These are phyloP conservation scores for Lathyrus sativus DNA, from an alignment of 306 rosid species.

Conservation along the genomic window DNA sequence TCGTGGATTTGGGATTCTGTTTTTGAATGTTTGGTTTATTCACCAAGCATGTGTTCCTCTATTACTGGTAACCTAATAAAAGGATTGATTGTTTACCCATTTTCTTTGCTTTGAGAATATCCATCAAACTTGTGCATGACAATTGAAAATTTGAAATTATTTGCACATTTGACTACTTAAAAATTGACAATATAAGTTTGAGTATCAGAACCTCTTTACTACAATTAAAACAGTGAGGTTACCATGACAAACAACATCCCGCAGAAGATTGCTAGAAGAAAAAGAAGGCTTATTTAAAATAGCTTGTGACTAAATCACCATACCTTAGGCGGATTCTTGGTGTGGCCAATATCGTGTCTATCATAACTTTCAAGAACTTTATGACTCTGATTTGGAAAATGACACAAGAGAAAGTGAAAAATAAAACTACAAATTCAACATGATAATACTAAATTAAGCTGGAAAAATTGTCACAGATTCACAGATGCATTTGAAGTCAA, in stretches of 20 bases:
- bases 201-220: background rate
- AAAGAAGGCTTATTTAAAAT: constrained; percentile 6
- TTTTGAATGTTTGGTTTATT: constrained; percentile 16
- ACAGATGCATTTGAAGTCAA: constrained; percentile 30
- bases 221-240: constrained; percentile 23
- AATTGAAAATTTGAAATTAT: constrained; percentile 11
- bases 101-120: constrained; percentile 21
- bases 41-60: constrained; percentile 7
- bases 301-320: constrained; percentile 20
- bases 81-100: background rate
- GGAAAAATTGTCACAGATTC: constrained; percentile 23
- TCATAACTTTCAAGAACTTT: constrained; percentile 46
- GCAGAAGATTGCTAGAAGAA: constrained; percentile 26
- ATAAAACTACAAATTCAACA: constrained; percentile 26
- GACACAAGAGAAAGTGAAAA: constrained; percentile 3
- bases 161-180: constrained; percentile 19
- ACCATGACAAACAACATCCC: constrained; percentile 17
- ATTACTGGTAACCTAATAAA: constrained; percentile 24
- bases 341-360: constrained; percentile 25
- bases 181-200: constrained; percentile 3
- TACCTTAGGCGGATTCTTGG: constrained; percentile 52
- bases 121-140: constrained; percentile 16
- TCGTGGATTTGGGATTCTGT: background rate
- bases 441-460: constrained; percentile 26
- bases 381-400: constrained; percentile 40